Evolutionary conservation across 352 stramenopile genomes (phyloP).

Genomic region (Blastocystis hominis): DNA sequence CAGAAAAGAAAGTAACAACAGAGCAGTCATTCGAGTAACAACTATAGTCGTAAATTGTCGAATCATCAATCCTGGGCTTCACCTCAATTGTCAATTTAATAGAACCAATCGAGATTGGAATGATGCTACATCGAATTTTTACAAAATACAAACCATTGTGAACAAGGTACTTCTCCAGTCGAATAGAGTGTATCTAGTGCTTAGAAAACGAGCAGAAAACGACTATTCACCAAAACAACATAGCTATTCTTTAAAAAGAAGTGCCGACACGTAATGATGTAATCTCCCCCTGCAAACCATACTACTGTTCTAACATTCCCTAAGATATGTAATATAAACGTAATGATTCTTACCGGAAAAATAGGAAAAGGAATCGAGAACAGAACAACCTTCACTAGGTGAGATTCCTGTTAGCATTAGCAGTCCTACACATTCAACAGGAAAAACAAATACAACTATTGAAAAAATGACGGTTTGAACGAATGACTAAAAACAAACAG

Average conservation of each 20-base stretch:
- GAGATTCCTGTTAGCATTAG: neutral
- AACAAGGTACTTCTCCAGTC: neutral
- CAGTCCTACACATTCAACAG: neutral
- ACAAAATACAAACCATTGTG: neutral
- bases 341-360: neutral
- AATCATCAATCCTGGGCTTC: neutral
- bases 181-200: neutral
- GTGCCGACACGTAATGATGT: constrained; percentile 17
- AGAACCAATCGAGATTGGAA: neutral
- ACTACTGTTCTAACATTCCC: neutral
- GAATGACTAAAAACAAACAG: neutral
- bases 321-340: neutral
- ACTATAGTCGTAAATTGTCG: neutral
- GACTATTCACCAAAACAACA: constrained; percentile 33
- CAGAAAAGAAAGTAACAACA: neutral
- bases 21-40: neutral
- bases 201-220: neutral
- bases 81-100: neutral
- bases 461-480: neutral
- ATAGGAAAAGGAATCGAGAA: neutral
- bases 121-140: neutral
- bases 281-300: neutral
- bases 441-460: neutral
- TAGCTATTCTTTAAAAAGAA: constrained; percentile 1
- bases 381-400: neutral